Base-by-base conservation (phyloP, 176 grass and related monocot species). In the Oryza glumipatula region DNA sequence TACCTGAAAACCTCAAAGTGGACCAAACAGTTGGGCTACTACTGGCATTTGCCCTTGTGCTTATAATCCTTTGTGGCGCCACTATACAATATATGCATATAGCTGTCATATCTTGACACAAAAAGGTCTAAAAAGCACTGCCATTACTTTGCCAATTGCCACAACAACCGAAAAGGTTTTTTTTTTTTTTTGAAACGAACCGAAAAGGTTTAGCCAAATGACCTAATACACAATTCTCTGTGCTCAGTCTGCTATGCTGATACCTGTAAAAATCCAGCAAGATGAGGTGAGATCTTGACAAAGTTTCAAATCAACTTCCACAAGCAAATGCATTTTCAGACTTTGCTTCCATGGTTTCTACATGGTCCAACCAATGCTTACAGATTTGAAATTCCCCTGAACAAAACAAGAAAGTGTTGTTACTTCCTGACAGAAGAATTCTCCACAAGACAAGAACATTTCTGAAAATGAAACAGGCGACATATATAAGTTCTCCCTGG, bases 31-130 rank as follows among this genome's bases (percentile, higher is more conserved):
- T 56, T 68, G 22, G 26, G 9, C 16, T 56, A 9, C 35, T 68
- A 67, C 28, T 76, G 63, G 21, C 76, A 74, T 28, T 68, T 74
- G 61, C 4, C 39, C 38, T 61, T 32, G 71, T 82, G 17, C 67
- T 79, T 79, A 69, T 70, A 74, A 23, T 79, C 43, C 80, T 63
- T 78, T 75, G 28, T 44, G 88, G 88, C 39, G 63, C 83, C 69
- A 70, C 80, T 79, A 24, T 86, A 78, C 56, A 47, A 63, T 74
- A 73, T 74, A 21, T 8, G 39, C 75, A 70, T 65, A 70, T 80
- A 56, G 69, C 76, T 84, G 32, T 86, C 80, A 76, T 83, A 87
- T 90, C 89, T 65, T 75, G 76, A 36, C 36, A 70, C 49, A 8
- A 26, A 80, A 90, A 60, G 14, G 38, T 17, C 1, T 30, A 23